Evolutionary conservation across 345 rosid genomes (phyloP).

Genomic region (Garcia nutans): DNA sequence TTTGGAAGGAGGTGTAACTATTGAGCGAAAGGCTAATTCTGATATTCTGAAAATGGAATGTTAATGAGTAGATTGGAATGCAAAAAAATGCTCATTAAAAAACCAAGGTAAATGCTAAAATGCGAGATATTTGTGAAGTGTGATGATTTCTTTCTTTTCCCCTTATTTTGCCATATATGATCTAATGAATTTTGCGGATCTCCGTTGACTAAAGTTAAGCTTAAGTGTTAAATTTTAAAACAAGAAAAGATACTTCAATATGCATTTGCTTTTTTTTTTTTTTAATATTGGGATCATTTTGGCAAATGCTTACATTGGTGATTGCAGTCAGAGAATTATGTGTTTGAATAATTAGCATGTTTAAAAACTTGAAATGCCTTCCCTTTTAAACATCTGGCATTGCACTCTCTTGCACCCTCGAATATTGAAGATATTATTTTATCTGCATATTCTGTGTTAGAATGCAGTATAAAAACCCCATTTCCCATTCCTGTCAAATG

Average conservation of each 20-base stretch:
- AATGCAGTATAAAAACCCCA: background rate
- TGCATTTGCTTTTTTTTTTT: too few species aligned
- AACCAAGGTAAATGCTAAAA: background rate
- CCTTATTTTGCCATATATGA: background rate
- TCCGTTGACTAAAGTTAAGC: background rate
- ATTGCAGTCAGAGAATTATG: too few species aligned
- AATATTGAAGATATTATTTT: too few species aligned
- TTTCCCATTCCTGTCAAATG: background rate
- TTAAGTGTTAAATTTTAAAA: too few species aligned
- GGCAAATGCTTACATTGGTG: too few species aligned
- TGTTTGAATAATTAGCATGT: too few species aligned
- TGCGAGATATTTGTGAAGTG: background rate
- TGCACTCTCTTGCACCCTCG: too few species aligned
- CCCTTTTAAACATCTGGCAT: too few species aligned
- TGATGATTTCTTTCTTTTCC: background rate
- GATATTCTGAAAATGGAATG: background rate
- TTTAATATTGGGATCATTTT: too few species aligned
- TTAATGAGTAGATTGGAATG: background rate
- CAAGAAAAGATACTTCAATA: too few species aligned
- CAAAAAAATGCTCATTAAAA: background rate
- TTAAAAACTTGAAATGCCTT: too few species aligned
- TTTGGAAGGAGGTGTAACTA: background rate
- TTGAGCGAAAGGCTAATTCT: background rate
- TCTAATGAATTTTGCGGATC: background rate
- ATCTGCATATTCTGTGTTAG: background rate